Evolutionary conservation across 2,329 filamentous ascomycete genomes (phyloP).

Genomic region (Stagonosporopsis vannaccii): DNA sequence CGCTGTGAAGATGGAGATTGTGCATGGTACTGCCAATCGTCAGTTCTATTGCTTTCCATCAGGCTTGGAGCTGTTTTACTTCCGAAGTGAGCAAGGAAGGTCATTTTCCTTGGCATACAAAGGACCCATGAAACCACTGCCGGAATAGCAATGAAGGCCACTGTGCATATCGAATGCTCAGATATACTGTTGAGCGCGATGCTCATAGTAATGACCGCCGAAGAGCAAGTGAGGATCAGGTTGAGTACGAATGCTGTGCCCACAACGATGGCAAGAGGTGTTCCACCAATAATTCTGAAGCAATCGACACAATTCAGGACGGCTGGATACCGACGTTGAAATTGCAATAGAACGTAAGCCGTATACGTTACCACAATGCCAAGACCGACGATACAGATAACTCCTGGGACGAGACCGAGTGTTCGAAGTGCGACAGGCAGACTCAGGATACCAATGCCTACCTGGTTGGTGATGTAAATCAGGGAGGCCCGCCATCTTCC

Average conservation of each 20-base stretch:
- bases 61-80: neutral
- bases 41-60: neutral
- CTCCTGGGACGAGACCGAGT: neutral
- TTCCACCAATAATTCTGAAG: neutral
- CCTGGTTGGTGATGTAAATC: neutral
- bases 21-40: neutral
- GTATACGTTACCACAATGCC: slow-evolving; percentile 9
- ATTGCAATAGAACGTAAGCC: slow-evolving; percentile 25
- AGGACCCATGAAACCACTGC: slow-evolving; percentile 63
- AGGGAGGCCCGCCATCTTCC: neutral
- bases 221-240: slow-evolving; percentile 18
- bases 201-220: slow-evolving; percentile 17
- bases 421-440: neutral
- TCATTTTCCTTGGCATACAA: neutral
- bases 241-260: slow-evolving; percentile 15
- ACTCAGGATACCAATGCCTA: neutral
- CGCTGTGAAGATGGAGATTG: slow-evolving; percentile 65
- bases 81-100: slow-evolving; percentile 44
- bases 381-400: neutral
- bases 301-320: neutral
- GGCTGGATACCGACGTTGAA: slow-evolving; percentile 20
- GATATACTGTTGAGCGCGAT: slow-evolving; percentile 71
- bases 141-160: slow-evolving; percentile 67
- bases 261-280: neutral
- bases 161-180: slow-evolving; percentile 66